phyloP scores from a whole-genome alignment of 495 filamentous ascomycete genomes.

The Platismatia glauca region DNA sequence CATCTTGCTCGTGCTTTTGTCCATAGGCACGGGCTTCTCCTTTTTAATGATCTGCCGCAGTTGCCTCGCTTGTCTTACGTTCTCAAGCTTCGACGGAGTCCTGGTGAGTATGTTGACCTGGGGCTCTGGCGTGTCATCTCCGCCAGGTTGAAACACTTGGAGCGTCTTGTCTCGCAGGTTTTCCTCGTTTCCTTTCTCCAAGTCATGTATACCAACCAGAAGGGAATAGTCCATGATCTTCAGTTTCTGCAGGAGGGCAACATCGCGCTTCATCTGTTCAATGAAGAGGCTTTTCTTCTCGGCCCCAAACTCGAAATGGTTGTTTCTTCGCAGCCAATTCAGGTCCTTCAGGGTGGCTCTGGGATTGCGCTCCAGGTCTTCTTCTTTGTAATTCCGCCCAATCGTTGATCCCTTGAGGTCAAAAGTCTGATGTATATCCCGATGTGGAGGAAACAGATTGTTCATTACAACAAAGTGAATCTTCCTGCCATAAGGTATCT shows the following conservation, averaged over 20 bases:
- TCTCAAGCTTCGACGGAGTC: constrained; percentile 92
- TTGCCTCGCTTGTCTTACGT: constrained; percentile 82
- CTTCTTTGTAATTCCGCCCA: constrained; percentile 82
- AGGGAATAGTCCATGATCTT: constrained; percentile 99
- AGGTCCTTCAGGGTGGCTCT: constrained; percentile 92
- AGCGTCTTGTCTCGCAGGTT: constrained; percentile 91
- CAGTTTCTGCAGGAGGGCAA: constrained; percentile 70
- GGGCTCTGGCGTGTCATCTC: constrained; percentile 47
- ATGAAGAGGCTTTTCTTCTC: constrained; percentile 79
- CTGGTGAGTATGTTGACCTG: constrained; percentile 63
- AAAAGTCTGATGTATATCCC: constrained; percentile 95
- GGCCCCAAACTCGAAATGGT: constrained; percentile 79
- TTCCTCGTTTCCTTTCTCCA: constrained; percentile 83
- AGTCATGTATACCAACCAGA: constrained; percentile 87
- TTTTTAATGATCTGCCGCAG: constrained; percentile 84
- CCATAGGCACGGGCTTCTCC: constrained; percentile 85
- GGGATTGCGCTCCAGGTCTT: constrained; percentile 78
- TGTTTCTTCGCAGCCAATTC: constrained; percentile 85
- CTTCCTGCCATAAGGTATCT: constrained; percentile 96
- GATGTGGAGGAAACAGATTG: constrained; percentile 94
- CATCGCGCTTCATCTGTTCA: constrained; percentile 79
- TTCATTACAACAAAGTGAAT: constrained; percentile 99
- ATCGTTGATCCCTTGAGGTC: constrained; percentile 97
- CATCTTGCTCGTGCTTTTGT: constrained; percentile 73
- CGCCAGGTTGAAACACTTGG: constrained; percentile 90